Percentiles rank a stretch among this genome's conserved stretches.
Conservation (phyloP, 176 grass and related monocot species). For the Secale cereale region DNA sequence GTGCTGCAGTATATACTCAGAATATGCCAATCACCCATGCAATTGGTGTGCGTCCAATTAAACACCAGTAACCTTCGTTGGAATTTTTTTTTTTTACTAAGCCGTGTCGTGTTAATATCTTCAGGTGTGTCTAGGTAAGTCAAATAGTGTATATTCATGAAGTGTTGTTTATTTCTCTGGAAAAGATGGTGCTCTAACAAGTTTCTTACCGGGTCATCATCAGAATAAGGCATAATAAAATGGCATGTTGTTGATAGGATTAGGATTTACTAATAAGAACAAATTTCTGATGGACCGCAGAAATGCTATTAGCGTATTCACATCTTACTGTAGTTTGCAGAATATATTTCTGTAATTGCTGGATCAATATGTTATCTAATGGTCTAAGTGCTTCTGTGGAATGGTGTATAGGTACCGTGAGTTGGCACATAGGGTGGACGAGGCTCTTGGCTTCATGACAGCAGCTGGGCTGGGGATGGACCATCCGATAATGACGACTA, state of each 20-base stretch:
- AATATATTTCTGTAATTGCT: not conserved
- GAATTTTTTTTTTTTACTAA: not conserved
- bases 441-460: conserved; percentile 95
- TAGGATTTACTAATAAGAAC: not conserved
- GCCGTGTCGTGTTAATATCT: not conserved
- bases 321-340: not conserved
- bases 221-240: conserved; percentile 12
- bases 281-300: not conserved
- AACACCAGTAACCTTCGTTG: not conserved
- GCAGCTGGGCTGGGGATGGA: conserved; percentile 84
- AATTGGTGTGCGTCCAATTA: not conserved
- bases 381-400: not conserved
- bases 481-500: conserved; percentile 96
- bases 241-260: not conserved
- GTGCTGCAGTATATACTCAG: not conserved
- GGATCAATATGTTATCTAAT: conserved; percentile 8
- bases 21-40: not conserved
- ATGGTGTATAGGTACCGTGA: conserved; percentile 72
- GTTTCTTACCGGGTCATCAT: not conserved
- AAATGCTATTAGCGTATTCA: not conserved
- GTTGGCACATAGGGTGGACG: conserved; percentile 84
- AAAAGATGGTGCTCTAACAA: not conserved
- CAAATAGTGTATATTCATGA: not conserved
- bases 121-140: not conserved
- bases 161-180: not conserved